Evolutionary conservation across 768 basidiomycete species (phyloP), one percentile per base, ranked within the genome.

Genomic region (Suillus luteus): DNA sequence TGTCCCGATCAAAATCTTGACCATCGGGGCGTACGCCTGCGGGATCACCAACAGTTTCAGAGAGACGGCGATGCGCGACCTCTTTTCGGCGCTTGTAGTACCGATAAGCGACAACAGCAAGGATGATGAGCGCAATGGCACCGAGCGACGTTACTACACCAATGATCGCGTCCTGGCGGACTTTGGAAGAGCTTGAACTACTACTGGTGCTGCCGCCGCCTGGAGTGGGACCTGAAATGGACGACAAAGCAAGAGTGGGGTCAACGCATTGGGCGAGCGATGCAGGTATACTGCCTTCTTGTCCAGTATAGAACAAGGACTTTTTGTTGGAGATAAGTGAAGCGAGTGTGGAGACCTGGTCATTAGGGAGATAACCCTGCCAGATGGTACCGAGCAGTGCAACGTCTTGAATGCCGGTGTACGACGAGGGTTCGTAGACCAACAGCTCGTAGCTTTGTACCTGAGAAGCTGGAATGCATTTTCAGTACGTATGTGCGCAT

Each of bases 71-170:
- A 72, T 96, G 94, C 7, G 86, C 87, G 40, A 85, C 79, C 72
- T 88, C 89, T 55, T 83, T 83, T 48, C 85, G 85, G 62, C 86
- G 81, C 77, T 89, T 87, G 73, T 87, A 78, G 5, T 88, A 84
- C 61, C 89, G 84, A 71, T 86, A 88, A 49, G 86, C 81, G 69
- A 96, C 88, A 79, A 86, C 91, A 17, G 81, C 82, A 37, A 94
- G 81, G 41, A 91, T 86, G 48, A 92, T 69, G 49, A 94, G 72
- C 0, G 92, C 88, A 61, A 95, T 83, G 5, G 84, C 91, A 14
- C 94, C 94, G 22, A 96, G 83, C 2, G 90, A 87, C 46, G 85
- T 87, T 66, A 94, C 91, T 4, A 96, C 93, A 24, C 95, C 95
- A 65, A 97, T 95, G 72, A 96, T 95, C 31, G 92, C 92, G 67